phyloP scores from a whole-genome alignment of 2,329 filamentous ascomycete species.

The Neonectria punicea region DNA sequence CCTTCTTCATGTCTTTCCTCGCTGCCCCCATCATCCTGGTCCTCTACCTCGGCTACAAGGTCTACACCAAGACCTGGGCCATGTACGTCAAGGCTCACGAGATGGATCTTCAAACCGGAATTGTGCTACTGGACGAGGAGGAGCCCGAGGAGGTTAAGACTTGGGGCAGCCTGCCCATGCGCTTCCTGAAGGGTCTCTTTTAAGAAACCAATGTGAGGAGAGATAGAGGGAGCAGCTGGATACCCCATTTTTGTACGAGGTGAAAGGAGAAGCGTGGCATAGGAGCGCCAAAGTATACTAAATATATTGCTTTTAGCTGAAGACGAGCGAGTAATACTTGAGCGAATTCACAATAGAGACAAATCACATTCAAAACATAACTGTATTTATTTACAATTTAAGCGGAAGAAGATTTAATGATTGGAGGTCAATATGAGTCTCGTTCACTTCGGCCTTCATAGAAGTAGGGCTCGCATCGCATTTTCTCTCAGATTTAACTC shows the following conservation, averaged over 20 bases:
- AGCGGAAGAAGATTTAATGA: not conserved
- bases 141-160: constrained; percentile 77
- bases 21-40: constrained; percentile 73
- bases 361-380: not conserved
- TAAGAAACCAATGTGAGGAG: constrained; percentile 24
- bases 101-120: constrained; percentile 88
- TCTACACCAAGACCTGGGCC: constrained; percentile 71
- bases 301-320: constrained; percentile 16
- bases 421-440: not conserved
- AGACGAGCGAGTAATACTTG: constrained; percentile 27
- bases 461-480: not conserved
- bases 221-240: constrained; percentile 29
- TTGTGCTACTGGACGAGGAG: constrained; percentile 80
- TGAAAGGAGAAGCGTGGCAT: constrained; percentile 12
- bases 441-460: not conserved
- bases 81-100: constrained; percentile 72
- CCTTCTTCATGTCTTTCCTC: constrained; percentile 79
- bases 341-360: constrained; percentile 11
- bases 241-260: constrained; percentile 35
- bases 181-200: constrained; percentile 34
- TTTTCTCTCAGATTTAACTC: too few species aligned
- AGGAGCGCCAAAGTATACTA: constrained; percentile 16
- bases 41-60: constrained; percentile 80
- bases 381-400: not conserved
- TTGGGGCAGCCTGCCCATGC: constrained; percentile 64